Base-by-base conservation (phyloP, 352 stramenopile species). In the Globisporangium alternatum region DNA sequence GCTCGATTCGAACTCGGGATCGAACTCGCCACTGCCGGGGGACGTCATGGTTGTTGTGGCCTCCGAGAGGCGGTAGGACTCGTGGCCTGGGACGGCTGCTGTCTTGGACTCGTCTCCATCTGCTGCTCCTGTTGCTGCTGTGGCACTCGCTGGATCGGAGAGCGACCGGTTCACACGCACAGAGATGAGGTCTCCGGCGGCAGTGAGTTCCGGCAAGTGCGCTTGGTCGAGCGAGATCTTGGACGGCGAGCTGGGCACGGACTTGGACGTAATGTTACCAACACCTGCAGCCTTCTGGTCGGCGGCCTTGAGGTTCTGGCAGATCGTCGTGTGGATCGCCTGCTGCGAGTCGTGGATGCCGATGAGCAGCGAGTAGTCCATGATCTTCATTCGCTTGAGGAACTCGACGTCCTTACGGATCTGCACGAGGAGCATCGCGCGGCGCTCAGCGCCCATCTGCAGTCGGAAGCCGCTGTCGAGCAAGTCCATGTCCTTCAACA, bases 311-410 rank as follows among this genome's bases (percentile, higher is more conserved):
- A 68, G 54, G 30, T 68, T 67, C 17, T 74, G 78, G 51, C 79
- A 88, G 25, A 88, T 68, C 33, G 72, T 75, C 44, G 74, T 71
- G n/a, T 83, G 80, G 43, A 89, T 74, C 48, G 81, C 74, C 48
- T 76, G 76, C 17, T 71, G 69, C 15, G 83, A 78, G 69, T 98
- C 86, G 69, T 97, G 88, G n/a, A 98, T 83, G 52, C 93, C 93
- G 31, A 98, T 85, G 9, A 98, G 81, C 30, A 98, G 65, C 57
- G 84, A 96, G 67, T 98, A 98, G 72, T 98, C 93, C 90, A 98
- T 98, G 66, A 98, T 98, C 65, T 97, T 96, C 86, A 97, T 95
- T 33, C 78, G 66, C 66, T 93, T 86, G 17, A 98, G 80, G 57
- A 98, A 98, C 56, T 95, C 77, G 9, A 95, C 84, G 64, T 98